Percentiles rank a stretch among this genome's conserved stretches.
phyloP scores from a whole-genome alignment of 106 monocot species.

The Cymbidium sinense region DNA sequence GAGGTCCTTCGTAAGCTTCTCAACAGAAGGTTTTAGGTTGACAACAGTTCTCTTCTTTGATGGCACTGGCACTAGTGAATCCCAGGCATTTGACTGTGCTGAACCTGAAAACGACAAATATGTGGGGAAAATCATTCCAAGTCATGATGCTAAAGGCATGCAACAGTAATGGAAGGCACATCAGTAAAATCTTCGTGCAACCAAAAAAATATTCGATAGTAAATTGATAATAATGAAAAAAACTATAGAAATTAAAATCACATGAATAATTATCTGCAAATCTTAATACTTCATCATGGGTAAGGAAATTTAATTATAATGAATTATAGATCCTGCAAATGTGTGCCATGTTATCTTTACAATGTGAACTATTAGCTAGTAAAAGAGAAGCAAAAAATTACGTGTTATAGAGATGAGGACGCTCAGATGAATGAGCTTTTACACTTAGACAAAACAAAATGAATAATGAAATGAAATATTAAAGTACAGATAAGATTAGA shows the following conservation, averaged over 20 bases:
- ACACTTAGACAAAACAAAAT: too few species aligned
- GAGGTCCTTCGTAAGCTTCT: slow-evolving; percentile 87
- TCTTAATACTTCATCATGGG: background rate
- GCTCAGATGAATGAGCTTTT: too few species aligned
- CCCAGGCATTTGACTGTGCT: slow-evolving; percentile 69
- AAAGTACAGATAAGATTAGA: too few species aligned
- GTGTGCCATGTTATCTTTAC: too few species aligned
- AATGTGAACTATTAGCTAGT: too few species aligned
- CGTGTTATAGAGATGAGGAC: too few species aligned
- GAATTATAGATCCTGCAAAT: background rate
- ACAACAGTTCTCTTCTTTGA: slow-evolving; percentile 65
- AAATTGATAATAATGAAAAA: background rate
- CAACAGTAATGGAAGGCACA: background rate
- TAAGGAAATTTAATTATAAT: background rate
- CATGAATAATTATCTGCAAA: background rate
- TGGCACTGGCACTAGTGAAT: slow-evolving; percentile 64
- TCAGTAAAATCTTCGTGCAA: background rate
- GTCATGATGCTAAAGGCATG: background rate
- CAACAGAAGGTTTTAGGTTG: slow-evolving; percentile 68
- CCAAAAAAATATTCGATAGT: background rate
- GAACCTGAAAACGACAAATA: slow-evolving; percentile 46
- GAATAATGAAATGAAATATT: too few species aligned
- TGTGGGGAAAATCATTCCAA: background rate
- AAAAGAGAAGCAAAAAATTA: too few species aligned
- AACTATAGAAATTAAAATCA: too few species aligned